Base-by-base conservation (phyloP, 495 filamentous ascomycete genomes). In the Platismatia glauca region DNA sequence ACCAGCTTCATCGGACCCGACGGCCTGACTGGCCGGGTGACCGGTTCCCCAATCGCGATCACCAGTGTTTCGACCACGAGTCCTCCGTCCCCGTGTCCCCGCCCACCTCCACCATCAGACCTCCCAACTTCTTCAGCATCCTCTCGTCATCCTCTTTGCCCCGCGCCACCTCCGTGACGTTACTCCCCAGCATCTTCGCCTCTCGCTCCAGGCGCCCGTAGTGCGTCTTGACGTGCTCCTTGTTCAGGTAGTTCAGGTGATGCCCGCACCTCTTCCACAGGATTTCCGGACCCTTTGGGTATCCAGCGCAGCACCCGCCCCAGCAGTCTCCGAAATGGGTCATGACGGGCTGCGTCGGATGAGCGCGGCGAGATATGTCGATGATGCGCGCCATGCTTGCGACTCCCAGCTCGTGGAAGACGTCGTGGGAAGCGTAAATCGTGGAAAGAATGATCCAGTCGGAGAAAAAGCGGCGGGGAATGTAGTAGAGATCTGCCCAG, bases 401-500 rank as follows among this genome's bases (percentile, higher is more conserved):
- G 6, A 69, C 58, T 16, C 59, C 63, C 15, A 69, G 35, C 43
- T 69, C 68, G 59, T 69, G 65, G 43, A 68, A 68, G 7, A 60
- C 56, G 37, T 48, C 37, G 41, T 59, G 48, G 31, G 41, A 58
- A 0, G 29, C 58, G 50, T 65, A 65, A 34, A 68, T 37, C 13
- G 43, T 62, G 29, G 59, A 35, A 20, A 69, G 68, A 22, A 61
- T 55, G 58, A 69, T 68, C 37, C 60, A 71, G 44, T 71, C 69
- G 22, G 61, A 59, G 52, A 71, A 71, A 59, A 66, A 70, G 52
- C 60, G 61, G 35, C 66, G 66, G 7, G 69, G 69, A 53, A 71
- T 59, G 60, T 71, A 71, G 68, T 70, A 71, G 24, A 71, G 67
- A 31, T 71, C 69, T 24, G 55, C 61, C 68, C 68, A 70, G 46